Evolutionary conservation across 176 grass and related monocot species (phyloP).

Genomic region (Thinopyrum elongatum): DNA sequence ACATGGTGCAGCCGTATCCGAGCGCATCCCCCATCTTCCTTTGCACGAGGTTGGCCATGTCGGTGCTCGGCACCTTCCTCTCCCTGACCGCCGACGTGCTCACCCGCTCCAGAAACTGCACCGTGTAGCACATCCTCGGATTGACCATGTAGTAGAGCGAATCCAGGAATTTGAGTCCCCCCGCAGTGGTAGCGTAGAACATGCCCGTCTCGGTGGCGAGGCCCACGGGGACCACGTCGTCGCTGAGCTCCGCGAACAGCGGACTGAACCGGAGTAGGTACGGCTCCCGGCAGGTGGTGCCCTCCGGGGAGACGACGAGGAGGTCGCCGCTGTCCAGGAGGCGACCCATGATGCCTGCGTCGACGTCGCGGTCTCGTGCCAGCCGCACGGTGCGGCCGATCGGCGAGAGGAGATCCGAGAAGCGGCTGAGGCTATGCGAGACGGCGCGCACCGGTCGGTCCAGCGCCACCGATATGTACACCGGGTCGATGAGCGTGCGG

Average conservation of each 20-base stretch:
- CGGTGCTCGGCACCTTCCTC: background rate
- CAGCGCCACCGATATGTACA: constrained; percentile 58
- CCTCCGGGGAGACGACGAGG: constrained; percentile 62
- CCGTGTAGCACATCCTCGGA: constrained; percentile 40
- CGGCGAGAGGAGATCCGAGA: constrained; percentile 54
- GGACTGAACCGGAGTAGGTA: constrained; percentile 71
- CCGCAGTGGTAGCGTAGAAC: constrained; percentile 68
- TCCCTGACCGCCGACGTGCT: constrained; percentile 5
- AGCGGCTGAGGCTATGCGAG: constrained; percentile 48
- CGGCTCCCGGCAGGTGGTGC: constrained; percentile 70
- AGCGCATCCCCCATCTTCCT: constrained; percentile 47
- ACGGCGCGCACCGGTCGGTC: constrained; percentile 45
- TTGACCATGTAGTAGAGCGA: constrained; percentile 63
- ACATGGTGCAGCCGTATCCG: constrained; percentile 53
- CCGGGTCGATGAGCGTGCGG: constrained; percentile 69
- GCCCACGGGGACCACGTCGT: constrained; percentile 55
- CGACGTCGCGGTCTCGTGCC: constrained; percentile 23
- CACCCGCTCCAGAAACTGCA: constrained; percentile 48
- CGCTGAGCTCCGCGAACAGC: constrained; percentile 58
- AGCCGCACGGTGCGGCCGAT: constrained; percentile 48
- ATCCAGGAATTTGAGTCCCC: constrained; percentile 57
- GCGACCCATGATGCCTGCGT: constrained; percentile 20
- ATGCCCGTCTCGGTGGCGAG: constrained; percentile 41
- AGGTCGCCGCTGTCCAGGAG: constrained; percentile 35
- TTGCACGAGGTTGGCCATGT: constrained; percentile 60